phyloP scores from a whole-genome alignment of 108 stramenopile genomes.

The Licmophora abbreviata region DNA sequence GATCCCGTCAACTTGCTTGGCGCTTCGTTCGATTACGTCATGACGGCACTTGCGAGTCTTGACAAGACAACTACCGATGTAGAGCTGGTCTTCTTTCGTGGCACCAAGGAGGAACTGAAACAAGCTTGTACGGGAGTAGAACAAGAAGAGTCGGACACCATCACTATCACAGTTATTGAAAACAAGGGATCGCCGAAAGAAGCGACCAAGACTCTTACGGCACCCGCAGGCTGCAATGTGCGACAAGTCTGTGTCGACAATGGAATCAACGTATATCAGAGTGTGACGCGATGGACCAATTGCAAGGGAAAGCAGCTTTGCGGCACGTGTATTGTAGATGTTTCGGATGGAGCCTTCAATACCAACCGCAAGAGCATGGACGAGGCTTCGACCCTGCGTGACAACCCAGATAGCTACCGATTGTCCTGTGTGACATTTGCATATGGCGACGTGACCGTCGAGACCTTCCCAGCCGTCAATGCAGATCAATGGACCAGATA shows the following conservation, averaged over 20 bases:
- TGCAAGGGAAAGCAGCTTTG: conserved; percentile 96
- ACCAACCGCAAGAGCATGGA: conserved; percentile 88
- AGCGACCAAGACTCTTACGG: conserved; percentile 26
- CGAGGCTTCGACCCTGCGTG: conserved; percentile 81
- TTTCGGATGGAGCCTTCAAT: conserved; percentile 51
- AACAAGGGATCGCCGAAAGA: conserved; percentile 62
- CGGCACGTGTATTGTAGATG: conserved; percentile 92
- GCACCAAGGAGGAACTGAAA: conserved; percentile 82
- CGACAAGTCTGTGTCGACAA: conserved; percentile 80
- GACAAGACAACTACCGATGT: conserved; percentile 51
- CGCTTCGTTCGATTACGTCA: conserved; percentile 82
- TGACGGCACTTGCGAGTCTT: conserved; percentile 70
- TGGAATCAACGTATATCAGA: conserved; percentile 92
- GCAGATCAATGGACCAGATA: conserved; percentile 87
- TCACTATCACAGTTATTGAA: conserved; percentile 78
- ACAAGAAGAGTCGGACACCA: conserved; percentile 16
- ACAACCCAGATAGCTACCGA: conserved; percentile 86
- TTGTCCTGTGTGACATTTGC: conserved; percentile 90
- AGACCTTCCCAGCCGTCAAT: conserved; percentile 86
- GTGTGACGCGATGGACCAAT: conserved; percentile 89
- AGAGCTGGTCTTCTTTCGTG: conserved; percentile 86
- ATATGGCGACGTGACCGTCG: conserved; percentile 80
- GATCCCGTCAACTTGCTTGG: conserved; percentile 48
- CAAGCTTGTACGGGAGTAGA: conserved; percentile 28
- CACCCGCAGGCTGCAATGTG: conserved; percentile 64